A percentile compares a stretch with the other conserved stretches of the same genome.
These are phyloP conservation scores for Dichotomocladium elegans DNA, from an alignment of 371 early-diverging fungal genomes.

Conservation along the genomic window DNA sequence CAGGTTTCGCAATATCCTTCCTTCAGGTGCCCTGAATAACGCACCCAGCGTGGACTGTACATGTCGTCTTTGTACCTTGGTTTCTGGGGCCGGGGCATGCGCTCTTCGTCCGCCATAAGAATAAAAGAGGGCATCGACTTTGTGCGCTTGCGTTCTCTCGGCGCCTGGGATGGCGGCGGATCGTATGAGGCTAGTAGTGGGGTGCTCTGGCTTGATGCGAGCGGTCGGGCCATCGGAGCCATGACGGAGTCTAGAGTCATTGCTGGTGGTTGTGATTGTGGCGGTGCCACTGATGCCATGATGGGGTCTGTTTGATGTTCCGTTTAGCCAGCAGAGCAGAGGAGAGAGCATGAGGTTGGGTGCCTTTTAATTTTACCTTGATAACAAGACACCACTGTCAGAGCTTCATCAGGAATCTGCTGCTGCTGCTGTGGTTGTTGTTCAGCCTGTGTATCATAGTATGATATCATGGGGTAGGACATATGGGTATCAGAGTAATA, in stretches of 20 bases:
- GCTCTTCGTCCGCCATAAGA: not conserved
- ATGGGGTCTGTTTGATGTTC: too few species aligned
- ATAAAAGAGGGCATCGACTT: not conserved
- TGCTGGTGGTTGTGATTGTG: not conserved
- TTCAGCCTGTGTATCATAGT: too few species aligned
- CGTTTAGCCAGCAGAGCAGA: not conserved
- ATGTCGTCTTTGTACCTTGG: conserved; percentile 70
- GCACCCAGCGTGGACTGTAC: conserved; percentile 88
- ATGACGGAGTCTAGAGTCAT: not conserved
- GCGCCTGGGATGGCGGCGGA: not conserved
- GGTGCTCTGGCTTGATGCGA: not conserved
- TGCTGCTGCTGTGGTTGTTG: too few species aligned
- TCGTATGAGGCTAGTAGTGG: not conserved
- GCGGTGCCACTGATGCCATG: not conserved
- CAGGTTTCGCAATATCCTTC: conserved; percentile 91
- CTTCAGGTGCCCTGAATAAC: conserved; percentile 71
- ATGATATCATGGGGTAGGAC: not conserved
- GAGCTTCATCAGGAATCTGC: too few species aligned
- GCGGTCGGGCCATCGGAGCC: not conserved
- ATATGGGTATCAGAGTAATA: not conserved
- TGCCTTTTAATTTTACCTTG: not conserved
- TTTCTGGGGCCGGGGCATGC: conserved; percentile 57
- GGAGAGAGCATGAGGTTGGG: not conserved
- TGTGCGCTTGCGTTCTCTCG: not conserved
- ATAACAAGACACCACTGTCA: too few species aligned